Conservation (phyloP, 2,329 filamentous ascomycete genomes). For the Calonectria hawksworthii region DNA sequence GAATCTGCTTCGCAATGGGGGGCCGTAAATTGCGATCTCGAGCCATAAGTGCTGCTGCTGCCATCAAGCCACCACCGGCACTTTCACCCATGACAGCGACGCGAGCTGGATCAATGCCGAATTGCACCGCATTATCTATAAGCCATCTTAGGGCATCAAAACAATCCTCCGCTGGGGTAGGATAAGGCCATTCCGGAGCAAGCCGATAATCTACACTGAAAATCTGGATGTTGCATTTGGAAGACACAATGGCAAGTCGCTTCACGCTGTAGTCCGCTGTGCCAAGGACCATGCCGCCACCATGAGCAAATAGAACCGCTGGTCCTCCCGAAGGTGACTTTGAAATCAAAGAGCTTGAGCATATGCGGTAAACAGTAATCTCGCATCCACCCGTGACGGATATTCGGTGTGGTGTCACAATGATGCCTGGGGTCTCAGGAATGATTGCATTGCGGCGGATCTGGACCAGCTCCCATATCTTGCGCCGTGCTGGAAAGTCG, state of each 20-base stretch:
- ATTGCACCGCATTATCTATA: constrained; percentile 19
- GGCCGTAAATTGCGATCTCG: constrained; percentile 30
- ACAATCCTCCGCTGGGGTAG: constrained; percentile 32
- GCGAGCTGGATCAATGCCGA: constrained; percentile 27
- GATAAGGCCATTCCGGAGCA: constrained; percentile 33
- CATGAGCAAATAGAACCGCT: background rate
- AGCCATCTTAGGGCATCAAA: constrained; percentile 32
- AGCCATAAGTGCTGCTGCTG: constrained; percentile 25
- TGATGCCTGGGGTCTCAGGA: background rate
- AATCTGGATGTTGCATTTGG: constrained; percentile 4
- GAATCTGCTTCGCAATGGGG: constrained; percentile 30
- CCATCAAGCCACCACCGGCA: constrained; percentile 34
- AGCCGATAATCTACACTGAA: constrained; percentile 40
- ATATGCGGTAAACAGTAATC: background rate
- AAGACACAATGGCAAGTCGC: background rate
- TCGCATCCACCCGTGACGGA: background rate
- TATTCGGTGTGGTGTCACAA: background rate
- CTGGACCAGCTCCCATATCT: background rate
- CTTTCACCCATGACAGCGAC: constrained; percentile 34
- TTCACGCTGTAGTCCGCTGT: background rate
- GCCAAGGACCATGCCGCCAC: background rate
- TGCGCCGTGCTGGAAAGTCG: background rate
- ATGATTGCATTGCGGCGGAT: background rate
- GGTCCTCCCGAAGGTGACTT: background rate
- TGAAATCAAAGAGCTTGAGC: background rate